phyloP scores from a whole-genome alignment of 768 basidiomycete species.

The Thelephora ganbajun region DNA sequence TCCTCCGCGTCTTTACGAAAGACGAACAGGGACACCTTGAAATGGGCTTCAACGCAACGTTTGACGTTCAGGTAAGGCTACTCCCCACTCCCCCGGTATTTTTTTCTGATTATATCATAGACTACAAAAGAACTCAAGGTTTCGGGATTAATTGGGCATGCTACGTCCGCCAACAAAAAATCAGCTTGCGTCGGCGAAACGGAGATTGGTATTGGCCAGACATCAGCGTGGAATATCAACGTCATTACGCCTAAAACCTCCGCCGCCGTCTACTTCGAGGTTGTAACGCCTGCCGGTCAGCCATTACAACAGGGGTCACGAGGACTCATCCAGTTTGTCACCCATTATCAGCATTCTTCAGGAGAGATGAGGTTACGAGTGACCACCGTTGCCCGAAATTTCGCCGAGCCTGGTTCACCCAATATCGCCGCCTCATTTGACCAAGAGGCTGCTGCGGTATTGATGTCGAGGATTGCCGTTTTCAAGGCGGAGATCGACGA shows the following conservation, averaged over 20 bases:
- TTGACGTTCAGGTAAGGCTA: constrained; percentile 75
- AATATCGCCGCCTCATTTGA: constrained; percentile 90
- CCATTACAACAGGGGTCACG: constrained; percentile 80
- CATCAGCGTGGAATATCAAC: constrained; percentile 97
- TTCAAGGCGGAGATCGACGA: constrained; percentile 99
- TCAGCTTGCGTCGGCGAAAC: constrained; percentile 95
- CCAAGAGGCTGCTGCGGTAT: constrained; percentile 92
- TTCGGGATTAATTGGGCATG: constrained; percentile 94
- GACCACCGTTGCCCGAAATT: constrained; percentile 96
- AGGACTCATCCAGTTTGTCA: constrained; percentile 95
- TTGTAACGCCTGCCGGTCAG: constrained; percentile 93
- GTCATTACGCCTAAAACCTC: constrained; percentile 78
- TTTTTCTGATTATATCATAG: constrained; percentile 23
- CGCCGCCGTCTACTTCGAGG: constrained; percentile 92
- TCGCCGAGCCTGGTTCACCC: constrained; percentile 94
- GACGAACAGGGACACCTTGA: constrained; percentile 84
- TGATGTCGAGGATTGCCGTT: constrained; percentile 97
- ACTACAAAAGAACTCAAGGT: constrained; percentile 98
- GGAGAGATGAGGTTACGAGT: constrained; percentile 93
- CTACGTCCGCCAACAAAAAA: constrained; percentile 95
- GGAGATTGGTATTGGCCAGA: constrained; percentile 97
- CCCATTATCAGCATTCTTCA: constrained; percentile 94
- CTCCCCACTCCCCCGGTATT: not conserved
- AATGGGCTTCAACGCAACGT: constrained; percentile 99
- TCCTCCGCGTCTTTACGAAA: constrained; percentile 85